Evolutionary conservation across 768 basidiomycete species (phyloP).

Genomic region (Gloeophyllum trabeum): DNA sequence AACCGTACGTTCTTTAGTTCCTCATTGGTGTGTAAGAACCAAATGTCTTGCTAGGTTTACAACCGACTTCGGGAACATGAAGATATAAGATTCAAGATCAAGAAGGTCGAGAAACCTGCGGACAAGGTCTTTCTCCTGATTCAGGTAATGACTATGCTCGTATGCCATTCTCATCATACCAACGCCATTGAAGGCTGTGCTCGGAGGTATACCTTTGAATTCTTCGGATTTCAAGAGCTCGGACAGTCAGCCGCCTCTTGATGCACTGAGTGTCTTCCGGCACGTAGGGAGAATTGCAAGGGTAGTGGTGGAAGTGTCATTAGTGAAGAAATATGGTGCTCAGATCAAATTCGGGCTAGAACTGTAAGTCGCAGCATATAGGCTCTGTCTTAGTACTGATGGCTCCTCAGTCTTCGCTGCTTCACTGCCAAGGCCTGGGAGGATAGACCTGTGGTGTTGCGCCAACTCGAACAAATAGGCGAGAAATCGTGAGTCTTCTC

Average conservation of each 20-base stretch:
- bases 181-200: slow-evolving; percentile 39
- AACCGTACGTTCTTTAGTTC: slow-evolving; percentile 25
- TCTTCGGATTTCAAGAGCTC: slow-evolving; percentile 55
- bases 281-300: slow-evolving; percentile 65
- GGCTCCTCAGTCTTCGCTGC: slow-evolving; percentile 49
- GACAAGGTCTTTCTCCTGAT: slow-evolving; percentile 79
- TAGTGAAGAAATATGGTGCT: slow-evolving; percentile 50
- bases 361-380: slow-evolving; percentile 31
- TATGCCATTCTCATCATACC: slow-evolving; percentile 5
- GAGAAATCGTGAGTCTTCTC: slow-evolving; percentile 69
- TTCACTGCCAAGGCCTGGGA: slow-evolving; percentile 88
- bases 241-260: slow-evolving; percentile 65
- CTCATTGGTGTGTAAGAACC: background rate
- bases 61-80: slow-evolving; percentile 58
- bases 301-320: slow-evolving; percentile 71
- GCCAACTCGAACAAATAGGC: slow-evolving; percentile 85
- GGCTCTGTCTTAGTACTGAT: background rate
- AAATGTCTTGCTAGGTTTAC: slow-evolving; percentile 26
- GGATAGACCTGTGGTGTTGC: slow-evolving; percentile 69
- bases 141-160: slow-evolving; percentile 35
- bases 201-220: slow-evolving; percentile 61
- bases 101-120: slow-evolving; percentile 53
- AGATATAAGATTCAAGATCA: slow-evolving; percentile 73
- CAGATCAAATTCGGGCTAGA: slow-evolving; percentile 69
- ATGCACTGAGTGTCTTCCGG: slow-evolving; percentile 61